A percentile compares a stretch with the other conserved stretches of the same genome.
Conservation (phyloP, 805 yeast species). For the Yarrowia deformans region DNA sequence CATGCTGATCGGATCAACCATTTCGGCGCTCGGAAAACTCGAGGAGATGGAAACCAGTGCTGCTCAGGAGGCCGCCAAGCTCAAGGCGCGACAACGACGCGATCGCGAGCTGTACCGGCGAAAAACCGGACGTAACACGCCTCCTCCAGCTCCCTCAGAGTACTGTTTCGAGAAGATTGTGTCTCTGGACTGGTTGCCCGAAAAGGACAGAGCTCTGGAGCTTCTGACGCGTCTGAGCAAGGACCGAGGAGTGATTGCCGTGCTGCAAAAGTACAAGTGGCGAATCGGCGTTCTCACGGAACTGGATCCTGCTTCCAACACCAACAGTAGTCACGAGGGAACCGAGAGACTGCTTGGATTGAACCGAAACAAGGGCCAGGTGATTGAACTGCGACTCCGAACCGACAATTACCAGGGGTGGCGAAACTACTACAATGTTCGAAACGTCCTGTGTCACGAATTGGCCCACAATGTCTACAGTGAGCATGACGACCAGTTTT, state of each 20-base stretch:
- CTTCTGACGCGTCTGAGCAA: constrained; percentile 48
- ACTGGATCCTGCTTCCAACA: constrained; percentile 53
- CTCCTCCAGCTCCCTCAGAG: constrained; percentile 39
- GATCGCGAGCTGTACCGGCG: constrained; percentile 18
- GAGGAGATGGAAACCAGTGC: constrained; percentile 42
- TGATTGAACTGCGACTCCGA: constrained; percentile 51
- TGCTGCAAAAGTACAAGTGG: constrained; percentile 51
- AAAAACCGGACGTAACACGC: constrained; percentile 29
- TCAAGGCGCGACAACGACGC: constrained; percentile 36
- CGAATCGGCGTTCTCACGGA: constrained; percentile 51
- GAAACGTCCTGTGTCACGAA: constrained; percentile 52
- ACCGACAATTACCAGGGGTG: constrained; percentile 53
- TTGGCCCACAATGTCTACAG: constrained; percentile 52
- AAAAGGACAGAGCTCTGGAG: constrained; percentile 47
- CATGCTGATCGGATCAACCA: constrained; percentile 49
- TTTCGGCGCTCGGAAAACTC: constrained; percentile 45
- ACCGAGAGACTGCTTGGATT: constrained; percentile 48
- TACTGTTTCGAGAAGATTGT: constrained; percentile 39
- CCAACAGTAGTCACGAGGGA: constrained; percentile 45
- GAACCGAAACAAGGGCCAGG: constrained; percentile 50
- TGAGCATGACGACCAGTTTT: constrained; percentile 51
- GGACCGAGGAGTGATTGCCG: constrained; percentile 51
- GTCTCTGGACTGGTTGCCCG: constrained; percentile 43
- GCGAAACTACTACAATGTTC: constrained; percentile 49
- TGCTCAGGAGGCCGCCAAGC: constrained; percentile 40